phyloP scores from a whole-genome alignment of 495 filamentous ascomycete genomes.

The Friedmanniomyces simplex region DNA sequence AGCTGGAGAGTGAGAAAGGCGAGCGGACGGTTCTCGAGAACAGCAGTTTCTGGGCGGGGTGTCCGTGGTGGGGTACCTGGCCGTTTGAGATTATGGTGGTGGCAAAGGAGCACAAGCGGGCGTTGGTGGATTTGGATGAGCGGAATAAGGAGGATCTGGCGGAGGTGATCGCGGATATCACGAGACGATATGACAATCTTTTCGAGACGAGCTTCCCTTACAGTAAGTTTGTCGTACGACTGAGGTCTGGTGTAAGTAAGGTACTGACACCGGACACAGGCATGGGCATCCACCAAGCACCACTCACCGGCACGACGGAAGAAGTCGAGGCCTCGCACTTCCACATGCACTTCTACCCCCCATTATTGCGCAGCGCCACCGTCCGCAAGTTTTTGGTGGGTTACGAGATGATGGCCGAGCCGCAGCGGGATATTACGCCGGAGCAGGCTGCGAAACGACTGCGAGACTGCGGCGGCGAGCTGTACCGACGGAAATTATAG shows the following conservation, averaged over 20 bases:
- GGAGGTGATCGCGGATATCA: constrained; percentile 74
- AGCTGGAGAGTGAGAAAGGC: constrained; percentile 65
- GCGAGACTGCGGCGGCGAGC: constrained; percentile 61
- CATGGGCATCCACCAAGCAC: constrained; percentile 85
- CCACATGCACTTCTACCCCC: constrained; percentile 96
- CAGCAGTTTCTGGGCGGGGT: constrained; percentile 66
- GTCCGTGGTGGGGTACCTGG: constrained; percentile 97
- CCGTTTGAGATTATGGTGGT: constrained; percentile 94
- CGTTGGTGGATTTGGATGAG: constrained; percentile 66
- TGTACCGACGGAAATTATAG: constrained; percentile 63
- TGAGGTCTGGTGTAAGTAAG: background rate
- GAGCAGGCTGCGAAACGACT: constrained; percentile 83
- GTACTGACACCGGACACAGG: constrained; percentile 23
- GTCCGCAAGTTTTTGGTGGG: constrained; percentile 95
- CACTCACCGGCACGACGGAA: constrained; percentile 70
- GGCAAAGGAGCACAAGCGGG: constrained; percentile 65
- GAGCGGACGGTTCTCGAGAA: constrained; percentile 87
- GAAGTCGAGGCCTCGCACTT: constrained; percentile 81
- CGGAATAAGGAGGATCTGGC: constrained; percentile 62
- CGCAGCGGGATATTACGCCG: constrained; percentile 93
- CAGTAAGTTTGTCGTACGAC: constrained; percentile 37
- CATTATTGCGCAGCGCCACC: constrained; percentile 80
- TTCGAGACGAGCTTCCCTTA: constrained; percentile 97
- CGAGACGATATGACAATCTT: constrained; percentile 87
- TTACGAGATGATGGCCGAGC: constrained; percentile 92